Percentiles rank a stretch among this genome's conserved stretches.
phyloP scores from a whole-genome alignment of 495 filamentous ascomycete genomes.

The Tuber aestivum region DNA sequence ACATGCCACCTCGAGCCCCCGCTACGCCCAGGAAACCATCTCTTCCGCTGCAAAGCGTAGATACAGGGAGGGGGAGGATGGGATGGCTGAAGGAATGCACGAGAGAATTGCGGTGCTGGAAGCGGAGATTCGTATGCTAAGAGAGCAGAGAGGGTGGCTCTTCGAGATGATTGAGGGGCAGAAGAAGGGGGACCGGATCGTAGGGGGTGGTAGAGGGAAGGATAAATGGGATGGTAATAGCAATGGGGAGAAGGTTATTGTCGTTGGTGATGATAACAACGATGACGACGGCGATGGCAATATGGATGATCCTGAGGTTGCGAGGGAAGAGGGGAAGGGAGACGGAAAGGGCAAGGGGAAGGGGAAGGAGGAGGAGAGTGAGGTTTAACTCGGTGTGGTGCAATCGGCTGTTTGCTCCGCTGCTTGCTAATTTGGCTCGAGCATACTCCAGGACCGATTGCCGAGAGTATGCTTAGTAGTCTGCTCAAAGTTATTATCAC shows the following conservation, averaged over 20 bases:
- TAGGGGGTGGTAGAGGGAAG: neutral
- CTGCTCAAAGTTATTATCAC: neutral
- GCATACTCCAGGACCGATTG: neutral
- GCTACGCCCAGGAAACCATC: conserved; percentile 1
- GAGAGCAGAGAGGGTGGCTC: conserved; percentile 17
- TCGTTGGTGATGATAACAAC: neutral
- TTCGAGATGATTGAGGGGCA: conserved; percentile 14
- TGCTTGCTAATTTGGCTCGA: neutral
- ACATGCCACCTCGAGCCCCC: neutral
- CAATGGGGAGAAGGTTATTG: neutral
- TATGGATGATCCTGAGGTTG: neutral
- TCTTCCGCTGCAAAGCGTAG: neutral
- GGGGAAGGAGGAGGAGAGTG: neutral
- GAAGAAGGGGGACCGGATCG: neutral
- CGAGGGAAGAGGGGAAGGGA: neutral
- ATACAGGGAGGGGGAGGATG: neutral
- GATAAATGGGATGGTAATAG: neutral
- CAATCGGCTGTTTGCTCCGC: neutral
- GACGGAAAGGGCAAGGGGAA: no score
- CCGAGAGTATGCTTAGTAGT: neutral
- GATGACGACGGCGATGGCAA: neutral
- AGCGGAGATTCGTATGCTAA: conserved; percentile 21
- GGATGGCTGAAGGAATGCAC: neutral
- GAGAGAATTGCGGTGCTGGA: conserved; percentile 18
- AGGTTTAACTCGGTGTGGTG: neutral